Evolutionary conservation across 208 protist species (phyloP).

Genomic region (Acanthamoeba triangularis): DNA sequence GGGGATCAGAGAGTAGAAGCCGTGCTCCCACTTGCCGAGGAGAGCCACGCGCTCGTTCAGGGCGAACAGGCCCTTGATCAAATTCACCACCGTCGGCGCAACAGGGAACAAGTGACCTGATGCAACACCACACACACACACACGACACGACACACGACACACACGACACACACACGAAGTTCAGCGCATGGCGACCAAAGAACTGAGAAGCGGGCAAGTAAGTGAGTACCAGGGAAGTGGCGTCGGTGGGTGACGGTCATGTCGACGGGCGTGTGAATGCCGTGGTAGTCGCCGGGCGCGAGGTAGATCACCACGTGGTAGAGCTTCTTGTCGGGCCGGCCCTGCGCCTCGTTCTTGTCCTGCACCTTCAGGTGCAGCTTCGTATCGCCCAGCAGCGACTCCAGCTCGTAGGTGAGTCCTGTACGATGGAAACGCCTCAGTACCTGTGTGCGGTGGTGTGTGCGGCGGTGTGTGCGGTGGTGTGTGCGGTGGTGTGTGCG

Average conservation of each 20-base stretch:
- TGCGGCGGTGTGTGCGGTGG: too few species aligned
- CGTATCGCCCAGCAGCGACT: conserved; percentile 85
- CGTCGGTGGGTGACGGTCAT: conserved; percentile 80
- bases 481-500: too few species aligned
- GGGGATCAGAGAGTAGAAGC: conserved; percentile 87
- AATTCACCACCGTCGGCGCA: conserved; percentile 77
- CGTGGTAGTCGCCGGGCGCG: conserved; percentile 92
- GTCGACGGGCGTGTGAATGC: conserved; percentile 90
- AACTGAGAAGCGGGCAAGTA: too few species aligned
- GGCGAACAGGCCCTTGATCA: conserved; percentile 84
- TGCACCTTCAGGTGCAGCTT: conserved; percentile 23
- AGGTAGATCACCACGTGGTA: conserved; percentile 92
- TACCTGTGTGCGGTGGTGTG: too few species aligned
- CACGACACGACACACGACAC: not conserved
- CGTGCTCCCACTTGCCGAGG: conserved; percentile 79
- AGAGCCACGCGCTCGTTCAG: conserved; percentile 87
- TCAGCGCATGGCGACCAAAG: too few species aligned
- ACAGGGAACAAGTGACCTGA: conserved; percentile 87
- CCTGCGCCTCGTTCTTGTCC: conserved; percentile 48
- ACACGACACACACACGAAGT: conserved; percentile 68
- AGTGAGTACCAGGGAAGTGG: too few species aligned
- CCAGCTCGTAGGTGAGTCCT: conserved; percentile 88
- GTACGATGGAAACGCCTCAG: too few species aligned
- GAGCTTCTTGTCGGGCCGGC: conserved; percentile 81
- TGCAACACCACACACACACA: too few species aligned